Evolutionary conservation across 352 stramenopile species (phyloP).

Genomic region (Phytophthora crassamura): DNA sequence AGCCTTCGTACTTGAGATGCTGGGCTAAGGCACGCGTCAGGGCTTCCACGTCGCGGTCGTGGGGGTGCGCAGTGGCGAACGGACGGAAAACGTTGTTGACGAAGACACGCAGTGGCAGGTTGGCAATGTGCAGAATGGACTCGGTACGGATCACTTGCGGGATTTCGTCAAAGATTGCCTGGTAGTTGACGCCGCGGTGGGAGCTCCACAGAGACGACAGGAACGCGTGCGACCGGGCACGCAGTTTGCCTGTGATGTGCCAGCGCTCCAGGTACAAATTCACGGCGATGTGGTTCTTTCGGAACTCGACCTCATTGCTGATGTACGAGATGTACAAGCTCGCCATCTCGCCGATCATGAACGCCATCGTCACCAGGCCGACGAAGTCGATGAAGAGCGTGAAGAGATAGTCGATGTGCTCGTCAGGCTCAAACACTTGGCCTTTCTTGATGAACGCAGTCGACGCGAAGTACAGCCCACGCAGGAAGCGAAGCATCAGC

Average conservation of each 20-base stretch:
- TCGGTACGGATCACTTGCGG: slow-evolving; percentile 58
- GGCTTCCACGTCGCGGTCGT: slow-evolving; percentile 43
- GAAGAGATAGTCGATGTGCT: slow-evolving; percentile 43
- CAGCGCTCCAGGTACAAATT: slow-evolving; percentile 56
- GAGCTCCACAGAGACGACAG: slow-evolving; percentile 64
- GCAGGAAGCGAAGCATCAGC: slow-evolving; percentile 44
- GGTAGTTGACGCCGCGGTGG: slow-evolving; percentile 65
- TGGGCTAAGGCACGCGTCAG: slow-evolving; percentile 48
- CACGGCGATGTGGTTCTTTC: slow-evolving; percentile 63
- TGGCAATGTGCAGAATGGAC: slow-evolving; percentile 54
- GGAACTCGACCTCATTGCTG: slow-evolving; percentile 72
- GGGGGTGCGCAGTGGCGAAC: slow-evolving; percentile 35
- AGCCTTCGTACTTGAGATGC: slow-evolving; percentile 67
- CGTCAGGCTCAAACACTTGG: slow-evolving; percentile 39
- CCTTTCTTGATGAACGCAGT: slow-evolving; percentile 58
- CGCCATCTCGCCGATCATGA: slow-evolving; percentile 61
- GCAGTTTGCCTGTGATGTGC: slow-evolving; percentile 47
- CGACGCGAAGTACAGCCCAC: slow-evolving; percentile 54
- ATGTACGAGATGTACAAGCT: slow-evolving; percentile 65
- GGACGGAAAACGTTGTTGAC: slow-evolving; percentile 54
- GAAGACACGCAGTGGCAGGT: slow-evolving; percentile 45
- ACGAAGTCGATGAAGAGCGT: slow-evolving; percentile 49
- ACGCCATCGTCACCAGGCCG: slow-evolving; percentile 50
- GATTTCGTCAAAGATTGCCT: slow-evolving; percentile 62
- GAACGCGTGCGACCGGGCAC: slow-evolving; percentile 51